These are phyloP conservation scores for Populus davidiana DNA, from an alignment of 345 rosid species.

Conservation along the genomic window DNA sequence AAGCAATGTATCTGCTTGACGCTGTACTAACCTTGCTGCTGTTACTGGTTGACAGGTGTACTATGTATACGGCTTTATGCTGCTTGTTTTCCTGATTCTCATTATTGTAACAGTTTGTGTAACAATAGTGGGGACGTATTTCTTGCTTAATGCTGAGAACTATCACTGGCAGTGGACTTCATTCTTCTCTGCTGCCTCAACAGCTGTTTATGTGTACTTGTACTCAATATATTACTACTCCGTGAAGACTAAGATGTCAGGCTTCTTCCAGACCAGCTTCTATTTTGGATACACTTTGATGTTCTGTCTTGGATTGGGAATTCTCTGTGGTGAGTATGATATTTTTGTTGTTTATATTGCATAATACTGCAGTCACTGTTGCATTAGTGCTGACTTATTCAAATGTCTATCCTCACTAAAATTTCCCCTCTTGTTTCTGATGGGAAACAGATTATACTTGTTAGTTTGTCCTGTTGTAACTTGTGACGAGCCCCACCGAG, in stretches of 20 bases:
- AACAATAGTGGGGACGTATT: slow-evolving; percentile 88
- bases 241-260: slow-evolving; percentile 92
- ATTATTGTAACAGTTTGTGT: slow-evolving; percentile 84
- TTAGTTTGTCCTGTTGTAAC: background rate
- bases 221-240: slow-evolving; percentile 89
- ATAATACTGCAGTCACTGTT: background rate
- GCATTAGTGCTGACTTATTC: background rate
- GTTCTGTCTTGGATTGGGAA: slow-evolving; percentile 93
- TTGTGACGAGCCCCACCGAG: background rate
- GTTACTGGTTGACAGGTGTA: slow-evolving; percentile 55
- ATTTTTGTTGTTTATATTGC: background rate
- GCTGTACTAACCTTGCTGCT: background rate
- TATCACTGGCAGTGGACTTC: slow-evolving; percentile 99
- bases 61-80: slow-evolving; percentile 92
- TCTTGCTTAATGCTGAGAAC: slow-evolving; percentile 90
- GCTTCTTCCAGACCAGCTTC: slow-evolving; percentile 97
- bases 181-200: slow-evolving; percentile 90
- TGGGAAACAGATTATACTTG: background rate
- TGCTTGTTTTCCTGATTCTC: slow-evolving; percentile 82
- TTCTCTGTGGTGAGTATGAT: slow-evolving; percentile 74
- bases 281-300: slow-evolving; percentile 94
- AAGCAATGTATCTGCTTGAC: background rate
- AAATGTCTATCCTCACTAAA: background rate
- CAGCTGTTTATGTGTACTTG: slow-evolving; percentile 83
- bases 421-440: background rate